phyloP scores from a whole-genome alignment of 192 early-diverging fungal genomes.

The Irineochytrium annulatum region DNA sequence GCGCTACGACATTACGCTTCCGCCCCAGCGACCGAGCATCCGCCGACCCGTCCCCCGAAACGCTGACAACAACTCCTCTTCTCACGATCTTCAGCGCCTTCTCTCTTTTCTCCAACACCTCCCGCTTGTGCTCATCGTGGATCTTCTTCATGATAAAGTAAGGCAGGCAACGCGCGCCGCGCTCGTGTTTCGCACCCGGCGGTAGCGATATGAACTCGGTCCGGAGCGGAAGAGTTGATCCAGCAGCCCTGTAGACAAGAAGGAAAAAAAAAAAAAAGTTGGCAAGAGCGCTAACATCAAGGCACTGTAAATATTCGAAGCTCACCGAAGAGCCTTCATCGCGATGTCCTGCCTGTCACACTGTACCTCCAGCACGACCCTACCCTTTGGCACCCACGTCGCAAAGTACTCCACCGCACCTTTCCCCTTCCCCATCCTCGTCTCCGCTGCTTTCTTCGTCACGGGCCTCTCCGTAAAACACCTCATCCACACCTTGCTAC shows the following conservation, averaged over 20 bases:
- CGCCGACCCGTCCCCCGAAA: too few species aligned
- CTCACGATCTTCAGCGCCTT: slow-evolving; percentile 1
- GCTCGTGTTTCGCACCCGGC: neutral
- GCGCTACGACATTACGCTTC: too few species aligned
- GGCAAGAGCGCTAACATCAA: too few species aligned
- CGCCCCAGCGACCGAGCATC: too few species aligned
- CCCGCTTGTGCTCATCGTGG: slow-evolving; percentile 1
- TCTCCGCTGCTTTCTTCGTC: slow-evolving; percentile 83
- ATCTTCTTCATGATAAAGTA: slow-evolving; percentile 17
- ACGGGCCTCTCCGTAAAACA: slow-evolving; percentile 92
- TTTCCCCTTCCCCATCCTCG: slow-evolving; percentile 98
- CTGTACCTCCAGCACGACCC: slow-evolving; percentile 84
- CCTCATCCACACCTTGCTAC: slow-evolving; percentile 66
- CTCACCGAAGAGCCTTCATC: slow-evolving; percentile 70
- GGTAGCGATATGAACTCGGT: slow-evolving; percentile 29
- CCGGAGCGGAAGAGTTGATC: slow-evolving; percentile 25
- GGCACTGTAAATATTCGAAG: too few species aligned
- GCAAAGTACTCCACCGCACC: slow-evolving; percentile 91
- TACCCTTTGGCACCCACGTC: slow-evolving; percentile 80
- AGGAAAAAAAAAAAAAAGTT: too few species aligned
- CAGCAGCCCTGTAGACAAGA: too few species aligned
- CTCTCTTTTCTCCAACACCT: slow-evolving; percentile 12
- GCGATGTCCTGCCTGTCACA: slow-evolving; percentile 80
- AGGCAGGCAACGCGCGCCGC: slow-evolving; percentile 21
- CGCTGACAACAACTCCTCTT: too few species aligned